phyloP scores from a whole-genome alignment of 768 basidiomycete species.

The Strobilomyces echinocephalus region DNA sequence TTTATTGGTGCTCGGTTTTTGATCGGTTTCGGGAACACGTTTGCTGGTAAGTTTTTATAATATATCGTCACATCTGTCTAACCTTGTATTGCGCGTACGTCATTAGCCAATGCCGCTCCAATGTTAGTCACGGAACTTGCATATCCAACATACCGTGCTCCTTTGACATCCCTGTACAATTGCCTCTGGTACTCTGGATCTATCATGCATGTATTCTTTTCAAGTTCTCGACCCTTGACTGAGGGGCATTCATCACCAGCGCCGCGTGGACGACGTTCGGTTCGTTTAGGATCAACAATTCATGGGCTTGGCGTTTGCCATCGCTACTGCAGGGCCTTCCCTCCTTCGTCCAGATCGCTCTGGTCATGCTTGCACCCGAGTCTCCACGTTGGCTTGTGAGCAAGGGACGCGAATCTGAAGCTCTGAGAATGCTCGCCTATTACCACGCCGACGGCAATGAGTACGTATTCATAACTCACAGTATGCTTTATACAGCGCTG shows the following conservation, averaged over 20 bases:
- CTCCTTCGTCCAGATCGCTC: conserved; percentile 56
- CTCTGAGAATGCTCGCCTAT: conserved; percentile 66
- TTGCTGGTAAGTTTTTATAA: conserved; percentile 42
- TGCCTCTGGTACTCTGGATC: conserved; percentile 84
- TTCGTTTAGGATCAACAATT: conserved; percentile 60
- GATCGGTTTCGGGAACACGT: conserved; percentile 73
- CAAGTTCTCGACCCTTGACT: not conserved
- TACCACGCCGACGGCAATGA: conserved; percentile 78
- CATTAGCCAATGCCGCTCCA: conserved; percentile 66
- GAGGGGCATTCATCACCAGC: conserved; percentile 26
- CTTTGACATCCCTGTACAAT: conserved; percentile 75
- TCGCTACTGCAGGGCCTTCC: conserved; percentile 69
- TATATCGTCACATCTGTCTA: no score
- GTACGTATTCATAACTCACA: conserved; percentile 35
- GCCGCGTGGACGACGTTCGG: conserved; percentile 84
- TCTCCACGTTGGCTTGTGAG: conserved; percentile 79
- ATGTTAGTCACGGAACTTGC: conserved; percentile 83
- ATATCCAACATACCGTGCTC: conserved; percentile 77
- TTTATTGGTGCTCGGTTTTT: conserved; percentile 79
- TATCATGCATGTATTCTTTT: conserved; percentile 50
- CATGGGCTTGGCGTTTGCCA: conserved; percentile 83
- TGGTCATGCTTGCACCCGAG: conserved; percentile 74
- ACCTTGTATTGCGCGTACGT: no score
- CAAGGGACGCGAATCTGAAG: conserved; percentile 69
- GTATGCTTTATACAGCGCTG: not conserved